These are phyloP conservation scores for Porcisia deanei DNA, from an alignment of 208 protist genomes.

Conservation along the genomic window DNA sequence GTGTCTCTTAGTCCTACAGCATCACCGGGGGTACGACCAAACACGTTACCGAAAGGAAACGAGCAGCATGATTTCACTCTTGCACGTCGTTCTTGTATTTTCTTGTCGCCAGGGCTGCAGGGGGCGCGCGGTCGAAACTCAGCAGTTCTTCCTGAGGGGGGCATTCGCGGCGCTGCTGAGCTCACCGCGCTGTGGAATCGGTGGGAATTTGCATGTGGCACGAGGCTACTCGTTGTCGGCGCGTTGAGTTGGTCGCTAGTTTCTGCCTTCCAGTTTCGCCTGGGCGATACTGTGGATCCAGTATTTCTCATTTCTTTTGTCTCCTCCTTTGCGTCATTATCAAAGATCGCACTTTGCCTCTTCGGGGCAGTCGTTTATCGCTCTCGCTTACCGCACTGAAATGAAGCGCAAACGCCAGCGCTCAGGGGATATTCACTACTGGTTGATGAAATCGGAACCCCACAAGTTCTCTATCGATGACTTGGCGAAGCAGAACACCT, in stretches of 20 bases:
- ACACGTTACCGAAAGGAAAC: neutral
- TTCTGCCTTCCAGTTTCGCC: neutral
- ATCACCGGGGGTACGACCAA: neutral
- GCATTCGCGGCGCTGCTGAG: neutral
- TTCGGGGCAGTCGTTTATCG: neutral
- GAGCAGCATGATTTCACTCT: neutral
- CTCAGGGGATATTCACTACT: slow-evolving; percentile 49
- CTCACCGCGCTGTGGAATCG: neutral
- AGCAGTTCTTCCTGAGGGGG: neutral
- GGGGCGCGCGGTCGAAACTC: neutral
- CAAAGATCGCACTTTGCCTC: neutral
- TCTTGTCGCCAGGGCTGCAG: too few species aligned
- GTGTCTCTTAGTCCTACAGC: neutral
- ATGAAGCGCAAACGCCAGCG: slow-evolving; percentile 55
- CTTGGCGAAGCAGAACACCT: slow-evolving; percentile 41
- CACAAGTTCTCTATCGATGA: slow-evolving; percentile 85
- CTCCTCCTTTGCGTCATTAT: neutral
- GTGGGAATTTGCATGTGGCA: neutral
- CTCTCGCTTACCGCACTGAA: neutral
- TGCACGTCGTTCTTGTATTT: neutral
- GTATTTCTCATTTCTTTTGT: neutral
- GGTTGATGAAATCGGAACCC: slow-evolving; percentile 89
- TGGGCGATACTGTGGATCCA: neutral
- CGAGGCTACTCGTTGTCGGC: neutral
- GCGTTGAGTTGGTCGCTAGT: too few species aligned